Evolutionary conservation across 2,329 filamentous ascomycete genomes (phyloP).

Genomic region (Passalora sequoiae): DNA sequence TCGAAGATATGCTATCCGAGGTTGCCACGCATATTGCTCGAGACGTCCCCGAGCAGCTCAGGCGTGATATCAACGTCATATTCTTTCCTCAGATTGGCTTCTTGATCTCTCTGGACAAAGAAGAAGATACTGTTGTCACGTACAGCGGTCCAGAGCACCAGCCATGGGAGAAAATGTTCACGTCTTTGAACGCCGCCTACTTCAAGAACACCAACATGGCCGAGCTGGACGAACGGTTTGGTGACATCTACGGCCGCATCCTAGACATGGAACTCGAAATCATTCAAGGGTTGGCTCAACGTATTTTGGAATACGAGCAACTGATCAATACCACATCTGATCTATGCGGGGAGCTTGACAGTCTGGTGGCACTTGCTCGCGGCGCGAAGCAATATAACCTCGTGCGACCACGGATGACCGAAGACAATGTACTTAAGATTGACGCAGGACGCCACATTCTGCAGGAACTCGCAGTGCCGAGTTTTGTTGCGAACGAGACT

Average conservation of each 20-base stretch:
- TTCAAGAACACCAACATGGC: conserved; percentile 82
- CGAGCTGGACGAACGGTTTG: conserved; percentile 73
- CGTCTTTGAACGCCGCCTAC: conserved; percentile 62
- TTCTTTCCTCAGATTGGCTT: conserved; percentile 93
- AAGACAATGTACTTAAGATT: conserved; percentile 66
- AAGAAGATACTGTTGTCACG: conserved; percentile 53
- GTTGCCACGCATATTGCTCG: conserved; percentile 60
- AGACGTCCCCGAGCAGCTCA: conserved; percentile 56
- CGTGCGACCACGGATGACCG: conserved; percentile 62
- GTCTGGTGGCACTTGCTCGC: conserved; percentile 71
- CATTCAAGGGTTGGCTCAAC: conserved; percentile 67
- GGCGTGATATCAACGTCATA: conserved; percentile 64
- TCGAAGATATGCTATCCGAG: conserved; percentile 66
- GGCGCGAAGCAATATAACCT: conserved; percentile 72
- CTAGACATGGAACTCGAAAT: conserved; percentile 88
- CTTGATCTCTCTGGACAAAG: conserved; percentile 66
- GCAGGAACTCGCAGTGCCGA: conserved; percentile 74
- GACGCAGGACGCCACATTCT: conserved; percentile 76
- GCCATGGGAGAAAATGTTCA: conserved; percentile 73
- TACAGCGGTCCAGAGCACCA: conserved; percentile 58
- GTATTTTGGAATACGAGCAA: conserved; percentile 63
- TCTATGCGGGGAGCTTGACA: conserved; percentile 80
- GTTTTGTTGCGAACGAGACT: conserved; percentile 80
- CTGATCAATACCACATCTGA: conserved; percentile 67
- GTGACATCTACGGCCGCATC: conserved; percentile 80